Percentiles rank a stretch among this genome's conserved stretches.
Evolutionary conservation across 2,329 filamentous ascomycete genomes (phyloP).

Genomic region (Penicillium capsulatum): DNA sequence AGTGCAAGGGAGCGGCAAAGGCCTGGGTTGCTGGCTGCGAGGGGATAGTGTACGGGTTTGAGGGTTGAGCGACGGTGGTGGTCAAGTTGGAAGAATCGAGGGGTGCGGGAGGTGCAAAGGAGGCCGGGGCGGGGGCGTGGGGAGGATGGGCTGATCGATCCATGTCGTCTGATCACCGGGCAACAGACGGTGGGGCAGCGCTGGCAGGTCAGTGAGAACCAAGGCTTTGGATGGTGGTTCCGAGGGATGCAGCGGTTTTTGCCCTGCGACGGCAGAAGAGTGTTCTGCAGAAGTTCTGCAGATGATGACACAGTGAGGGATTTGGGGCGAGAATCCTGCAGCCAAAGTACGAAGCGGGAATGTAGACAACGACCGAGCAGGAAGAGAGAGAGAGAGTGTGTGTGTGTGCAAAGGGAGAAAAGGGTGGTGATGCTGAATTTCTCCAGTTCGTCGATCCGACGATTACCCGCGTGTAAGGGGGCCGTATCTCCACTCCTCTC

Average conservation of each 20-base stretch:
- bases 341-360: no score
- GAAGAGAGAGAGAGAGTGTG: no score
- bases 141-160: constrained; percentile 16
- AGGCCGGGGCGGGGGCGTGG: constrained; percentile 14
- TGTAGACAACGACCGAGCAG: constrained; percentile 1
- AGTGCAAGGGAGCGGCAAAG: constrained; percentile 15
- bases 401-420: no score
- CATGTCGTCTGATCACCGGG: constrained; percentile 9
- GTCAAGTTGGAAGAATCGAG: constrained; percentile 10
- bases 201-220: background rate
- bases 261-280: constrained; percentile 7
- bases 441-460: constrained; percentile 11
- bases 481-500: constrained; percentile 22
- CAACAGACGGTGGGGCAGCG: background rate
- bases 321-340: constrained; percentile 1
- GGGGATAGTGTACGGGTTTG: constrained; percentile 11
- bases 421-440: constrained; percentile 4
- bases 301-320: constrained; percentile 7
- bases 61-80: constrained; percentile 8
- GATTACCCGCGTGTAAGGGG: constrained; percentile 20
- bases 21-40: constrained; percentile 13
- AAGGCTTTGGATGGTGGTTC: background rate
- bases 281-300: constrained; percentile 10
- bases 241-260: constrained; percentile 4
- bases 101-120: constrained; percentile 11